A percentile compares a stretch with the other conserved stretches of the same genome.
Conservation (phyloP, 2,329 filamentous ascomycete species). For the Verticillium zaregamsianum region DNA sequence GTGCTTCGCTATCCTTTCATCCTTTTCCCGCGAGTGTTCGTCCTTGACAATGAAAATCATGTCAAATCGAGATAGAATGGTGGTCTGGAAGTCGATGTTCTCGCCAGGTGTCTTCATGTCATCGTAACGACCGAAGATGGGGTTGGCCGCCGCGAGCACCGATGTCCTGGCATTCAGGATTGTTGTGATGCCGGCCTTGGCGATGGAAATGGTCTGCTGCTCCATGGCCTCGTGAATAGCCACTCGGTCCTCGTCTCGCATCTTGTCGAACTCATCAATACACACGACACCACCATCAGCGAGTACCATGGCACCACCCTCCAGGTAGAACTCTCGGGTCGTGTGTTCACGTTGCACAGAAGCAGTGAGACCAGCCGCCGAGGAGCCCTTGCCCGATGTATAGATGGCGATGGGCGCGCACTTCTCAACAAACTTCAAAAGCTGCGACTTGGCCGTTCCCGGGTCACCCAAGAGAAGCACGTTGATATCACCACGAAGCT, state of each 20-base stretch:
- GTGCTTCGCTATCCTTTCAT: slow-evolving; percentile 92
- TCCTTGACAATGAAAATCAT: slow-evolving; percentile 99
- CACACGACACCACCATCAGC: slow-evolving; percentile 96
- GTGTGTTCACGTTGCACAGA: slow-evolving; percentile 91
- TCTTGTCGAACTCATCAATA: slow-evolving; percentile 99
- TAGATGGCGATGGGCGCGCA: slow-evolving; percentile 96
- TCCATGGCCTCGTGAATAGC: slow-evolving; percentile 99
- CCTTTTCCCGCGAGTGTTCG: slow-evolving; percentile 83
- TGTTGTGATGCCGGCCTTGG: slow-evolving; percentile 96
- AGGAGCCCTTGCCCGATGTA: slow-evolving; percentile 97
- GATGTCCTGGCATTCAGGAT: slow-evolving; percentile 95
- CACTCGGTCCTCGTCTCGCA: slow-evolving; percentile 96
- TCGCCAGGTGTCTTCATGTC: slow-evolving; percentile 96
- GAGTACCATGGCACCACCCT: slow-evolving; percentile 97
- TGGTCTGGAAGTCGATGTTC: slow-evolving; percentile 99
- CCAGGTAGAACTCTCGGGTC: slow-evolving; percentile 94
- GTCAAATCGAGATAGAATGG: slow-evolving; percentile 95
- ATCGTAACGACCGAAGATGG: slow-evolving; percentile 96
- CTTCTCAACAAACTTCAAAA: slow-evolving; percentile 96
- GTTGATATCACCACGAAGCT: slow-evolving; percentile 95
- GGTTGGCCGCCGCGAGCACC: slow-evolving; percentile 92
- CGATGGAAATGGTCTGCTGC: slow-evolving; percentile 98
- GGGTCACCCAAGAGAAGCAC: slow-evolving; percentile 94
- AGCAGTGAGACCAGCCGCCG: slow-evolving; percentile 92
- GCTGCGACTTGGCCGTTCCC: slow-evolving; percentile 95